Evolutionary conservation across 768 basidiomycete species (phyloP).

Genomic region (Mrakia frigida): DNA sequence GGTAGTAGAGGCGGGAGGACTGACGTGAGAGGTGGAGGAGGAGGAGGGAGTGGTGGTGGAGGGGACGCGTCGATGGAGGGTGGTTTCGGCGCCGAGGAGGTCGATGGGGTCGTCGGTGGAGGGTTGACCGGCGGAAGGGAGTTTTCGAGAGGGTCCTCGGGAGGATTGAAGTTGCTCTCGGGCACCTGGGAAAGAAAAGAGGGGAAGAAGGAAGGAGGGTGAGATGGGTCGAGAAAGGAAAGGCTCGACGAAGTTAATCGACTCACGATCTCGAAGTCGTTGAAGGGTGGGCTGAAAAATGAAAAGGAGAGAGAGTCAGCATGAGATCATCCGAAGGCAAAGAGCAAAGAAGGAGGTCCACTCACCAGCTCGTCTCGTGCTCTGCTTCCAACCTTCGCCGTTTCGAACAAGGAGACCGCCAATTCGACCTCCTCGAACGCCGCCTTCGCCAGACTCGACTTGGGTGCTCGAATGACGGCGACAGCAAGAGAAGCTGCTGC

Average conservation of each 20-base stretch:
- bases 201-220: neutral
- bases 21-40: neutral
- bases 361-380: conserved; percentile 25
- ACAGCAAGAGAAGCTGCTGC: conserved; percentile 13
- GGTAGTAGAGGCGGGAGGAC: neutral
- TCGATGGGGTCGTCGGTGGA: conserved; percentile 22
- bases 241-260: neutral
- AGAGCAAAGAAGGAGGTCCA: neutral
- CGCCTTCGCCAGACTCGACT: neutral
- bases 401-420: conserved; percentile 25
- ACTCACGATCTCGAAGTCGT: conserved; percentile 12
- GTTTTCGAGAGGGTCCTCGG: neutral
- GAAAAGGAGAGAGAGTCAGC: neutral
- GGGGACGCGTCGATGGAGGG: conserved; percentile 5
- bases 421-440: conserved; percentile 26
- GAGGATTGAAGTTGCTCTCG: conserved; percentile 14
- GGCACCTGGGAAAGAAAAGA: neutral
- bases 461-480: conserved; percentile 15
- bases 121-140: neutral
- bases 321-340: neutral
- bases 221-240: neutral
- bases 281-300: conserved; percentile 12
- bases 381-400: conserved; percentile 12
- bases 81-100: conserved; percentile 23
- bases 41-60: neutral